Conservation (phyloP, 208 protist genomes). For the Trypanosoma melophagium region DNA sequence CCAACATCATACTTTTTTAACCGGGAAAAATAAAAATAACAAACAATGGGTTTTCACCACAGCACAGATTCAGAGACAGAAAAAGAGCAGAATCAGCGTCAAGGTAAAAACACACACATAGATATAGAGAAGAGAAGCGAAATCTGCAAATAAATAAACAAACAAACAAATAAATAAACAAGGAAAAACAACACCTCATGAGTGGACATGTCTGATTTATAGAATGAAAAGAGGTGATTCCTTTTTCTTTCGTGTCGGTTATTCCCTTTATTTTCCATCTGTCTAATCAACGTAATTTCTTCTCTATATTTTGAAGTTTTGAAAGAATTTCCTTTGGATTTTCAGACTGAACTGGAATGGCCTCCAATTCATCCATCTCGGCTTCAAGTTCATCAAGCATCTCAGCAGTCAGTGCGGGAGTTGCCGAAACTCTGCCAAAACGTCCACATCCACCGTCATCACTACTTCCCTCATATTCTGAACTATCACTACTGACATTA, state of each 20-base stretch:
- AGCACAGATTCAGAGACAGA: too few relatives aligned
- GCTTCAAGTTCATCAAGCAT: slow-evolving; percentile 20
- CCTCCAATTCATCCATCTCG: slow-evolving; percentile 24
- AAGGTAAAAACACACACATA: too few relatives aligned
- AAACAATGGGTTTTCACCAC: too few relatives aligned
- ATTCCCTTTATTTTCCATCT: neutral
- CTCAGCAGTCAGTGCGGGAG: slow-evolving; percentile 7
- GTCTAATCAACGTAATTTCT: neutral
- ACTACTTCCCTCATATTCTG: neutral
- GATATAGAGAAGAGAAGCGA: too few relatives aligned
- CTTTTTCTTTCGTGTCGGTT: neutral
- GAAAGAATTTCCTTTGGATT: slow-evolving; percentile 22
- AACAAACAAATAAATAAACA: too few relatives aligned
- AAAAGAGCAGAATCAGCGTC: too few relatives aligned
- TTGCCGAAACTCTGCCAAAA: neutral
- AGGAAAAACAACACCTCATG: too few relatives aligned
- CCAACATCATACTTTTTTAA: too few relatives aligned
- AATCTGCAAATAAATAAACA: too few relatives aligned
- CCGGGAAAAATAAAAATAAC: too few relatives aligned
- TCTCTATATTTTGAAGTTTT: slow-evolving; percentile 20
- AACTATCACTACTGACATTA: neutral
- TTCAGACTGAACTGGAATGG: slow-evolving; percentile 7
- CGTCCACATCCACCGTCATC: slow-evolving; percentile 3
- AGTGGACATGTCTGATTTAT: too few relatives aligned
- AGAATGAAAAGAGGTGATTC: too few relatives aligned